Base-by-base conservation (phyloP, 83 land plant species). In the Picea abies region DNA sequence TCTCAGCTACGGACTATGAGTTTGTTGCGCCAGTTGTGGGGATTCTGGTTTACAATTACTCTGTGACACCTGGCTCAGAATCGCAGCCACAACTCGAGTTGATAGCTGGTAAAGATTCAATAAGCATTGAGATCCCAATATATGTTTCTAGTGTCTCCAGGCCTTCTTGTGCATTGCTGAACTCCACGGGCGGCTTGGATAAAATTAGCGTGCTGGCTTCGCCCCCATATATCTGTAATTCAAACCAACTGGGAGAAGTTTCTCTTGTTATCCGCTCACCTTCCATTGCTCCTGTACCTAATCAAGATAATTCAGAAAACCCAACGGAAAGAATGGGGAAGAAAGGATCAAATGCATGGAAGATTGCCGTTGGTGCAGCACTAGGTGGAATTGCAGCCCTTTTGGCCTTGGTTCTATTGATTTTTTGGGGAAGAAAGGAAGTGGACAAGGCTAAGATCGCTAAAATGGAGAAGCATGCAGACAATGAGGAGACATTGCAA, bases 401-500 rank as follows among this genome's bases (percentile, higher is more conserved):
- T 11, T 32, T 64, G 37, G 9, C 79, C 37, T 20, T 82, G 70
- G 79, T 76, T 49, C 52, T 85, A 29, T 35, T 88, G 25, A 72
- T 22, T 1, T 47, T 70, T n/a, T 72, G 78, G 37, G 66, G 56
- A 11, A 61, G 58, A 20, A 76, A 69, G 76, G 68, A 65, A 12
- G 60, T 11, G 56, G 60, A 72, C 8, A 85, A 72, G 37, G 72
- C 79, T 25, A 82, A 81, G 81, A 64, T 90, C 37, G 81, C 87
- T 25, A 81, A 86, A 72, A 88, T 90, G 92, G 92, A 90, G 84
- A 64, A 44, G 7, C 71, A 80, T 11, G 83, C 91, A 12, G 92
- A 85, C 20, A 63, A 58, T 7, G 88, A 91, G 62, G 92, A 89
- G 71, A 83, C 86, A 19, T 44, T 90, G 82, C 88, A 82, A 41